Evolutionary conservation across 805 yeast genomes (phyloP).

Genomic region (Kregervanrija fluxuum): DNA sequence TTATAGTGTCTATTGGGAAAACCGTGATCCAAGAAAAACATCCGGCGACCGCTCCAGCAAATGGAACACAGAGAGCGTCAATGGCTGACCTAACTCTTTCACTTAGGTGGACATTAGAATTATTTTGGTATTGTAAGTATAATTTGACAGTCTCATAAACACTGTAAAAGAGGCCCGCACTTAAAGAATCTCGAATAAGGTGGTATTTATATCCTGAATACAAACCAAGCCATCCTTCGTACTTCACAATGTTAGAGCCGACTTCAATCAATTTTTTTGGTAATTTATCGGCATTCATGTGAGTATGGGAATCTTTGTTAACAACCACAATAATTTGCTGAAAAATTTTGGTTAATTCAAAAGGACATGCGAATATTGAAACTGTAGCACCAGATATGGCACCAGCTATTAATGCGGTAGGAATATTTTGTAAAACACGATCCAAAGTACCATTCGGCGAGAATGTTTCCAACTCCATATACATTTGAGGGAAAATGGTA

Average conservation of each 20-base stretch:
- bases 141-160: slow-evolving; percentile 66
- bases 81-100: slow-evolving; percentile 12
- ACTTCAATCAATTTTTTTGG: slow-evolving; percentile 33
- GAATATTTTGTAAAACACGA: slow-evolving; percentile 29
- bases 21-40: slow-evolving; percentile 66
- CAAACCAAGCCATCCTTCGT: slow-evolving; percentile 56
- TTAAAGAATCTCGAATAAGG: slow-evolving; percentile 57
- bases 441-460: too few species aligned
- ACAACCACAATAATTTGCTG: slow-evolving; percentile 62
- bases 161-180: slow-evolving; percentile 68
- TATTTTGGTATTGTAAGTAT: slow-evolving; percentile 29
- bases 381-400: slow-evolving; percentile 58
- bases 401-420: slow-evolving; percentile 51
- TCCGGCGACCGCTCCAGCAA: slow-evolving; percentile 80
- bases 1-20: slow-evolving; percentile 77
- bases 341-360: slow-evolving; percentile 75
- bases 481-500: neutral
- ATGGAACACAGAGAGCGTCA: slow-evolving; percentile 40
- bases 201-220: slow-evolving; percentile 73
- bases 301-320: slow-evolving; percentile 19
- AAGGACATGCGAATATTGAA: slow-evolving; percentile 69
- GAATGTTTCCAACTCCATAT: too few species aligned
- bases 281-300: slow-evolving; percentile 15
- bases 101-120: slow-evolving; percentile 2
- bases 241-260: slow-evolving; percentile 44